Evolutionary conservation across 2,329 filamentous ascomycete species (phyloP).

Genomic region (Trichoderma sp.): DNA sequence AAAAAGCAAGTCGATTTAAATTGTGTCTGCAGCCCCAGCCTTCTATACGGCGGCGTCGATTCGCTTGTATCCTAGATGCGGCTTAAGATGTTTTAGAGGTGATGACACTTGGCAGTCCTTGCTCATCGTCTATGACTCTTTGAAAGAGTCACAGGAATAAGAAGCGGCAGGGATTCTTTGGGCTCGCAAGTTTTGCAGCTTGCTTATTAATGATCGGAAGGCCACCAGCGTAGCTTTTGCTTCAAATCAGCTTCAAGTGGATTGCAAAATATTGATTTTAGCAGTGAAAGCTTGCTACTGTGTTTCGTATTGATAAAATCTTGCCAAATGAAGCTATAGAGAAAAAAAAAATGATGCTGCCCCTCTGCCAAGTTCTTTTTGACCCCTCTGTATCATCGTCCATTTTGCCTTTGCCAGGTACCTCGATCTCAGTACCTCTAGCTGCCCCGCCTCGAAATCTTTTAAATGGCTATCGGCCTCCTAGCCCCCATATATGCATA

Average conservation of each 20-base stretch:
- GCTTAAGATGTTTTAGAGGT: not conserved
- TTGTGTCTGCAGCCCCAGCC: not conserved
- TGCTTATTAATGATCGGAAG: slow-evolving; percentile 14
- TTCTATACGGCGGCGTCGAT: not conserved
- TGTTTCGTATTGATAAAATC: not conserved
- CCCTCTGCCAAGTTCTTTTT: slow-evolving; percentile 1
- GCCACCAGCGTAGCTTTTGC: not conserved
- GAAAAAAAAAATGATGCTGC: not conserved
- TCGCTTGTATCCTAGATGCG: not conserved
- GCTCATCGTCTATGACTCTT: slow-evolving; percentile 23
- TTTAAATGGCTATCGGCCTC: slow-evolving; percentile 28
- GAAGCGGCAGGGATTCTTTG: not conserved
- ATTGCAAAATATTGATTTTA: not conserved
- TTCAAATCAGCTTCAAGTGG: not conserved
- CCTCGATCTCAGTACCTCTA: not conserved
- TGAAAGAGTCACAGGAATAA: not conserved
- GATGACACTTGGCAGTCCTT: not conserved
- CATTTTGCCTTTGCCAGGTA: not conserved
- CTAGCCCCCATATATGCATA: slow-evolving; percentile 33
- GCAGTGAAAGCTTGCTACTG: not conserved
- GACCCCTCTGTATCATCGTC: slow-evolving; percentile 2
- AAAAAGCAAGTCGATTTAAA: not conserved
- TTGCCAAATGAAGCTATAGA: not conserved
- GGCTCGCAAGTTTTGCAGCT: not conserved
- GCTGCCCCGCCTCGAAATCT: slow-evolving; percentile 34